Percentiles rank a stretch among this genome's conserved stretches.
Conservation (phyloP, 2,329 filamentous ascomycete species). For the Beauveria varroae region DNA sequence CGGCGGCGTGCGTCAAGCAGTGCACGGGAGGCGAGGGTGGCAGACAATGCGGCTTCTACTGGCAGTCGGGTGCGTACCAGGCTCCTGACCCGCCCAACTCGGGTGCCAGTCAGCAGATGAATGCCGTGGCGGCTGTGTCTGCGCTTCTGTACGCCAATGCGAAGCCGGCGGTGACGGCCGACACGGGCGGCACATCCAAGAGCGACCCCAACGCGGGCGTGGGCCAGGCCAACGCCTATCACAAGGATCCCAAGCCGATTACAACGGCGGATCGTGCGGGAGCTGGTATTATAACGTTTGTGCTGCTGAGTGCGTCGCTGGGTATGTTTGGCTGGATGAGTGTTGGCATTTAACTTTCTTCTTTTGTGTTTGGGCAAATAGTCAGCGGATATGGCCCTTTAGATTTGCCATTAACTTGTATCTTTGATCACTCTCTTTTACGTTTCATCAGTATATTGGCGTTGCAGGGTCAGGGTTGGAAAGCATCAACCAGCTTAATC, state of each 20-base stretch:
- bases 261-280: slow-evolving; percentile 39
- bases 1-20: slow-evolving; percentile 44
- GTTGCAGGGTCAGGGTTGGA: slow-evolving; percentile 1
- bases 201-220: slow-evolving; percentile 37
- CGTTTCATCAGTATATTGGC: slow-evolving; percentile 1
- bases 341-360: slow-evolving; percentile 23
- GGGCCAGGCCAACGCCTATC: slow-evolving; percentile 26
- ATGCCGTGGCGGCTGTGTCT: slow-evolving; percentile 47
- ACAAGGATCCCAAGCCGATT: slow-evolving; percentile 26
- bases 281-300: slow-evolving; percentile 38
- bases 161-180: slow-evolving; percentile 35
- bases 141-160: slow-evolving; percentile 39
- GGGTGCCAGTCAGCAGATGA: slow-evolving; percentile 55
- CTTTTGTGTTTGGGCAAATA: background rate
- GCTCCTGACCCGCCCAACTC: slow-evolving; percentile 30
- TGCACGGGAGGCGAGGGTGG: slow-evolving; percentile 44
- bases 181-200: slow-evolving; percentile 43
- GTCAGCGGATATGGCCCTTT: background rate
- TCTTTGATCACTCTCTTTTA: background rate
- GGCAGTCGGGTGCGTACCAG: slow-evolving; percentile 44
- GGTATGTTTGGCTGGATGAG: slow-evolving; percentile 44
- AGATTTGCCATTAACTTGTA: background rate
- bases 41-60: slow-evolving; percentile 47
- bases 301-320: slow-evolving; percentile 33
- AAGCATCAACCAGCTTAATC: background rate